phyloP scores from a whole-genome alignment of 257 asterid species.

The Striga asiatica region DNA sequence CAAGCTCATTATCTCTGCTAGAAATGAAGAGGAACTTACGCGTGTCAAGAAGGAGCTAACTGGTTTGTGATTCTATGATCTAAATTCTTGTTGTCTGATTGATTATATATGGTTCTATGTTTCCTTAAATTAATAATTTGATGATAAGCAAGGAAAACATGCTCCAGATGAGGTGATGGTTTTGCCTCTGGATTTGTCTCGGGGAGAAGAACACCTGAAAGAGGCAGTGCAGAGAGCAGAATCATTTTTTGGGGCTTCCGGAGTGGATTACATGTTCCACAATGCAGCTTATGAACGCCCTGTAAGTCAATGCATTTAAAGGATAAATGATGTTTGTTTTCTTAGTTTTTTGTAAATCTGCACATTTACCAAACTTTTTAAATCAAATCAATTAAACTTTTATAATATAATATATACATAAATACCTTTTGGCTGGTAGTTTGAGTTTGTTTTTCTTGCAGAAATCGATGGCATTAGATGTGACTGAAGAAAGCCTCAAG shows the following conservation, averaged over 20 bases:
- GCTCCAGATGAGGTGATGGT: slow-evolving; percentile 72
- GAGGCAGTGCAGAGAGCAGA: slow-evolving; percentile 75
- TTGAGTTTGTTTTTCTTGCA: slow-evolving; percentile 41
- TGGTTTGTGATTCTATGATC: slow-evolving; percentile 33
- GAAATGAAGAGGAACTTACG: slow-evolving; percentile 77
- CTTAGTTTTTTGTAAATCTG: too few relatives aligned
- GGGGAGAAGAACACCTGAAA: slow-evolving; percentile 57
- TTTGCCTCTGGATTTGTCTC: slow-evolving; percentile 79
- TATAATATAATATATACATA: neutral
- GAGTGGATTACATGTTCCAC: slow-evolving; percentile 93
- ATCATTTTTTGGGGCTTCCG: slow-evolving; percentile 62
- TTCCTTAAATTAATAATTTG: slow-evolving; percentile 15
- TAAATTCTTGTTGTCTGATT: neutral
- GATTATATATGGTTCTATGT: neutral
- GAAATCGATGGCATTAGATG: slow-evolving; percentile 77
- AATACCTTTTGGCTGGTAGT: slow-evolving; percentile 18
- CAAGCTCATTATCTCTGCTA: slow-evolving; percentile 83
- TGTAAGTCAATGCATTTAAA: slow-evolving; percentile 36
- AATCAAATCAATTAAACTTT: slow-evolving; percentile 2
- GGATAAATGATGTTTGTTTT: neutral
- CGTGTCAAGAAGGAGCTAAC: slow-evolving; percentile 62
- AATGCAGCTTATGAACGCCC: slow-evolving; percentile 99
- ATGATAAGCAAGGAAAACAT: slow-evolving; percentile 56
- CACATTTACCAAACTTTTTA: too few relatives aligned
- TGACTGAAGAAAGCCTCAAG: slow-evolving; percentile 85